phyloP scores from a whole-genome alignment of 2,329 filamentous ascomycete genomes.

The Triangularia verruculosa region DNA sequence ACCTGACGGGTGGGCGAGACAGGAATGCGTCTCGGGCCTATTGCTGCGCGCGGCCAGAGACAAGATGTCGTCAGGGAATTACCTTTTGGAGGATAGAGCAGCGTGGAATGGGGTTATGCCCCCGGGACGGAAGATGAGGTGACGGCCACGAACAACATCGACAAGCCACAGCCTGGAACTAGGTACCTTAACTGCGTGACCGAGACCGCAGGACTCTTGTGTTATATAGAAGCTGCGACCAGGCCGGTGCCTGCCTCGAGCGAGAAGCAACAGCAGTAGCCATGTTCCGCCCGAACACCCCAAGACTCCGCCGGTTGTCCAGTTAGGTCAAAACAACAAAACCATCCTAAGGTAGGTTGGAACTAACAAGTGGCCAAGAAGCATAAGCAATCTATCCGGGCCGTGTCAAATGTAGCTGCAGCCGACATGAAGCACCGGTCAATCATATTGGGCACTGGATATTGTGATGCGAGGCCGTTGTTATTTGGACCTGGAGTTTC shows the following conservation, averaged over 20 bases:
- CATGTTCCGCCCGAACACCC: not conserved
- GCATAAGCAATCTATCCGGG: conserved; percentile 22
- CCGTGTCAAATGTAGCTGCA: conserved; percentile 17
- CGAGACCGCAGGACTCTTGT: conserved; percentile 4
- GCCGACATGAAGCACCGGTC: conserved; percentile 14
- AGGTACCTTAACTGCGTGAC: not conserved
- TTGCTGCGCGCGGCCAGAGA: conserved; percentile 1
- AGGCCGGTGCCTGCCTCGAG: not conserved
- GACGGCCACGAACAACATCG: not conserved
- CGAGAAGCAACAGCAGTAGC: not conserved
- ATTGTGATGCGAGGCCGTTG: conserved; percentile 7
- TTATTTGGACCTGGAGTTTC: conserved; percentile 9
- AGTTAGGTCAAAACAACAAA: not conserved
- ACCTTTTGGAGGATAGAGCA: not conserved
- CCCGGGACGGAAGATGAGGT: not conserved
- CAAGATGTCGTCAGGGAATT: not conserved
- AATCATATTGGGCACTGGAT: conserved; percentile 1
- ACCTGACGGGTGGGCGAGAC: not conserved
- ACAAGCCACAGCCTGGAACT: conserved; percentile 2
- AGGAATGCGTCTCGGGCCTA: conserved; percentile 10
- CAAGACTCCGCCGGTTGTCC: not conserved
- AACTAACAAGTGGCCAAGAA: not conserved
- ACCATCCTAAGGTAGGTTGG: not conserved
- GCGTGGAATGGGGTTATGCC: not conserved
- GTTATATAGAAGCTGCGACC: conserved; percentile 18